phyloP scores from a whole-genome alignment of 305 asterid genomes.

The Fraxinus paxiana region DNA sequence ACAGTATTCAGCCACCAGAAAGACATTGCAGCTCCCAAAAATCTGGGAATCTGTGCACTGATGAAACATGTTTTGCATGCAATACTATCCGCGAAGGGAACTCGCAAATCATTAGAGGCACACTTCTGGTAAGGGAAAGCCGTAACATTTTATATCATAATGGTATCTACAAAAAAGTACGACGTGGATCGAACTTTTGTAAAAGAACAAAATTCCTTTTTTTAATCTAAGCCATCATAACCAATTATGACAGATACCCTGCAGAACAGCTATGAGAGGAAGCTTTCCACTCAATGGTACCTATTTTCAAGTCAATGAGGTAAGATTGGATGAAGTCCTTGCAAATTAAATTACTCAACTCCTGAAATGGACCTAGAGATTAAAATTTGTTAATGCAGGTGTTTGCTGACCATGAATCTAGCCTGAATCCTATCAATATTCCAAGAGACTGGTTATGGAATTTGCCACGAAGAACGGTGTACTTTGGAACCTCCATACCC shows the following conservation, averaged over 20 bases:
- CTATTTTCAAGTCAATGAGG: slow-evolving; percentile 96
- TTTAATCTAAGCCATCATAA: neutral
- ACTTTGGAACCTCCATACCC: slow-evolving; percentile 92
- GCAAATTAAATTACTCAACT: neutral
- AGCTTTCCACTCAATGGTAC: slow-evolving; percentile 52
- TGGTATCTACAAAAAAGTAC: neutral
- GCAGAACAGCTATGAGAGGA: slow-evolving; percentile 27
- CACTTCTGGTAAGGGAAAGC: slow-evolving; percentile 68
- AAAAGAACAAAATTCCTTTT: neutral
- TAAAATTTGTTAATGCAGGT: slow-evolving; percentile 47
- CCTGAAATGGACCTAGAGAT: slow-evolving; percentile 18
- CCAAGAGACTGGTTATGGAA: slow-evolving; percentile 89
- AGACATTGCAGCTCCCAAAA: slow-evolving; percentile 63
- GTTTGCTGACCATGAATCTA: slow-evolving; percentile 89
- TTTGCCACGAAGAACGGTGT: slow-evolving; percentile 76
- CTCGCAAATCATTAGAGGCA: slow-evolving; percentile 87
- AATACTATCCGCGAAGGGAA: slow-evolving; percentile 80
- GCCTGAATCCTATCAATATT: slow-evolving; percentile 68
- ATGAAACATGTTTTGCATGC: slow-evolving; percentile 79
- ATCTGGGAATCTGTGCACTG: slow-evolving; percentile 59
- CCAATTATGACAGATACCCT: slow-evolving; percentile 11
- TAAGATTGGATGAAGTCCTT: slow-evolving; percentile 16
- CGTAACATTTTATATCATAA: neutral
- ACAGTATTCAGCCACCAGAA: slow-evolving; percentile 84
- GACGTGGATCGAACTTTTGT: neutral